Conservation (phyloP, 805 yeast genomes). For the Cyberlindnera euphorbiiphila region DNA sequence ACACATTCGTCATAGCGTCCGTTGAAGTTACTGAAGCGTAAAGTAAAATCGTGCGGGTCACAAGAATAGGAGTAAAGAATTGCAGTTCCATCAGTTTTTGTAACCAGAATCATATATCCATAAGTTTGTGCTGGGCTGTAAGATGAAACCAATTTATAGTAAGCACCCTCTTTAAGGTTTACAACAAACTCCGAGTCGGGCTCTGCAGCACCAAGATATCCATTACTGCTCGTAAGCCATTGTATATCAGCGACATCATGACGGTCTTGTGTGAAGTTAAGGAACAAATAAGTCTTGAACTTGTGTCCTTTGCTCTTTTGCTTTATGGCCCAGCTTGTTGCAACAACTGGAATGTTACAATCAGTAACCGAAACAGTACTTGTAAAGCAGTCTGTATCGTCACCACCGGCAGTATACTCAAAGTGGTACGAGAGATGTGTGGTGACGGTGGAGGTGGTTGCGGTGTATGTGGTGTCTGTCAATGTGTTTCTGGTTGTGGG, state of each 20-base stretch:
- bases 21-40: too few relatives aligned
- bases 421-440: conserved; percentile 10
- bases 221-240: conserved; percentile 8
- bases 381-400: conserved; percentile 14
- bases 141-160: conserved; percentile 1
- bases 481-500: conserved; percentile 5
- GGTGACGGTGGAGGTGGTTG: conserved; percentile 15
- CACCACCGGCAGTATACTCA: conserved; percentile 8
- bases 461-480: conserved; percentile 5
- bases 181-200: conserved; percentile 13
- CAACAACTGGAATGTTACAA: conserved; percentile 3
- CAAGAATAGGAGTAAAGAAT: conserved; percentile 8
- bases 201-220: not conserved
- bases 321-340: conserved; percentile 12
- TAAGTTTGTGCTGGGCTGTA: not conserved
- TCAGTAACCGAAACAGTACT: conserved; percentile 1
- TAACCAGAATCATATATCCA: conserved; percentile 4
- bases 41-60: too few relatives aligned
- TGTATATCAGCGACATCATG: conserved; percentile 18
- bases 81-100: conserved; percentile 6
- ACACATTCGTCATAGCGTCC: too few relatives aligned
- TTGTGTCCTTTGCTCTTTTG: too few relatives aligned
- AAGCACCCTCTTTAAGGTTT: conserved; percentile 19
- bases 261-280: conserved; percentile 20
- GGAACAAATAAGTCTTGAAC: conserved; percentile 11